Evolutionary conservation across 352 stramenopile genomes (phyloP).

Genomic region (Saprolegnia parasitica): DNA sequence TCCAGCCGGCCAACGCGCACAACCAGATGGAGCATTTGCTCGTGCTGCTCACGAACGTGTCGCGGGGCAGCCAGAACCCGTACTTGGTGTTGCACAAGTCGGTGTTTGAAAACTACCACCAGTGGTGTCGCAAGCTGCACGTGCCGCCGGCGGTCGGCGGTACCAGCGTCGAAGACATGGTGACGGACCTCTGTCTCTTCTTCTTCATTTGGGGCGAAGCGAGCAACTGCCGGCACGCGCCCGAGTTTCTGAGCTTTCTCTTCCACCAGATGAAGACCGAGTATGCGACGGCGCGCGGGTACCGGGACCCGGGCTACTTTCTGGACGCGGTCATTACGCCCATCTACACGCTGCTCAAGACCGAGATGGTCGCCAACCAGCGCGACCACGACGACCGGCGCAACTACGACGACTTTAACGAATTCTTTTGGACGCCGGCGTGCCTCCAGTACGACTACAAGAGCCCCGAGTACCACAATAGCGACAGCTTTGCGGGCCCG

Average conservation of each 20-base stretch:
- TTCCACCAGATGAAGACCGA: constrained; percentile 91
- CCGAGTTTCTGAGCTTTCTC: constrained; percentile 97
- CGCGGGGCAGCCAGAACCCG: constrained; percentile 67
- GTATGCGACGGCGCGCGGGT: constrained; percentile 29
- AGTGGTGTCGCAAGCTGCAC: constrained; percentile 82
- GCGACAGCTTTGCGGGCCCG: constrained; percentile 48
- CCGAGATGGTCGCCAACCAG: constrained; percentile 83
- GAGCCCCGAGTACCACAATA: constrained; percentile 76
- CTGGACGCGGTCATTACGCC: constrained; percentile 96
- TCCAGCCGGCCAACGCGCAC: constrained; percentile 22
- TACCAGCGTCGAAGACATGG: constrained; percentile 72
- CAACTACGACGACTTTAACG: constrained; percentile 99
- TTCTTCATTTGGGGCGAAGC: constrained; percentile 99
- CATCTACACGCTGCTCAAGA: constrained; percentile 85
- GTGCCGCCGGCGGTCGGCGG: constrained; percentile 61
- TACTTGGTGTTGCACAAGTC: constrained; percentile 78
- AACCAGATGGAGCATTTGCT: constrained; percentile 28
- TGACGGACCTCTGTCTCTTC: constrained; percentile 87
- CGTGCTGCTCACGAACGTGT: constrained; percentile 28
- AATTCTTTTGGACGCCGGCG: constrained; percentile 98
- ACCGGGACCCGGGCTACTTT: constrained; percentile 93
- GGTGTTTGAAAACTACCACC: constrained; percentile 85
- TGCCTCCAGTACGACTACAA: constrained; percentile 95
- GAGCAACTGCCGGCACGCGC: constrained; percentile 96
- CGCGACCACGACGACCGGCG: constrained; percentile 91